Evolutionary conservation across 1,284 basidiomycete genomes (phyloP).

Genomic region (Ceratobasidium sp.): DNA sequence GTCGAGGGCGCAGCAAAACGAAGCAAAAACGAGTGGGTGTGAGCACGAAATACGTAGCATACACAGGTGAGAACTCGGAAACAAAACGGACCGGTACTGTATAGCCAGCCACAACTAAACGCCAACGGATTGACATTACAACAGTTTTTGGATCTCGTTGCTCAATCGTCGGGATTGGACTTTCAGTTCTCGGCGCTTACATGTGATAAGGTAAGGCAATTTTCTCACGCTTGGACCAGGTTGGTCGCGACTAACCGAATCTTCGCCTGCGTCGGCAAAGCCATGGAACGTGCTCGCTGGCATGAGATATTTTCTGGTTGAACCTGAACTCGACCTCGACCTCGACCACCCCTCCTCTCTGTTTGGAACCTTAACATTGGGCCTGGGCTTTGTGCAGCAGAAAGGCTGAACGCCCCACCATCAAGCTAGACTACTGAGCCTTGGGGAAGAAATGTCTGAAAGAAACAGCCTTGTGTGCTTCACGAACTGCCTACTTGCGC

Average conservation of each 20-base stretch:
- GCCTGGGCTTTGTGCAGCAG: too few relatives aligned
- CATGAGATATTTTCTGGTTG: slow-evolving; percentile 25
- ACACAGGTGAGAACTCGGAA: too few relatives aligned
- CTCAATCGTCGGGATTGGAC: too few relatives aligned
- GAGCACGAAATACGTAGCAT: too few relatives aligned
- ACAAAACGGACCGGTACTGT: too few relatives aligned
- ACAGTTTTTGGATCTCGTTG: too few relatives aligned
- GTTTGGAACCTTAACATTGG: too few relatives aligned
- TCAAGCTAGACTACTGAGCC: neutral
- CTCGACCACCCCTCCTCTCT: neutral
- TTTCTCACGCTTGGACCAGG: neutral
- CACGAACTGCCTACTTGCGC: slow-evolving; percentile 81
- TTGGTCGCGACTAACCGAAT: neutral
- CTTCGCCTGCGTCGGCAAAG: slow-evolving; percentile 24
- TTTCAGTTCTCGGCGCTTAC: neutral
- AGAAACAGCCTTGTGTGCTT: slow-evolving; percentile 79
- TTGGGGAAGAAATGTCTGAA: slow-evolving; percentile 9
- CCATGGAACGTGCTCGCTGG: slow-evolving; percentile 24
- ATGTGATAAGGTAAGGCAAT: slow-evolving; percentile 5
- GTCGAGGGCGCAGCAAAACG: too few relatives aligned
- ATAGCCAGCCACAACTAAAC: neutral
- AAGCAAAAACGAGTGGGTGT: too few relatives aligned
- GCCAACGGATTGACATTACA: neutral
- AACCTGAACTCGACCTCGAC: neutral
- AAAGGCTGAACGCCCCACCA: too few relatives aligned